A percentile compares a stretch with the other conserved stretches of the same genome.
Conservation (phyloP, 2,329 filamentous ascomycete genomes). For the Phialemoniopsis sp. region DNA sequence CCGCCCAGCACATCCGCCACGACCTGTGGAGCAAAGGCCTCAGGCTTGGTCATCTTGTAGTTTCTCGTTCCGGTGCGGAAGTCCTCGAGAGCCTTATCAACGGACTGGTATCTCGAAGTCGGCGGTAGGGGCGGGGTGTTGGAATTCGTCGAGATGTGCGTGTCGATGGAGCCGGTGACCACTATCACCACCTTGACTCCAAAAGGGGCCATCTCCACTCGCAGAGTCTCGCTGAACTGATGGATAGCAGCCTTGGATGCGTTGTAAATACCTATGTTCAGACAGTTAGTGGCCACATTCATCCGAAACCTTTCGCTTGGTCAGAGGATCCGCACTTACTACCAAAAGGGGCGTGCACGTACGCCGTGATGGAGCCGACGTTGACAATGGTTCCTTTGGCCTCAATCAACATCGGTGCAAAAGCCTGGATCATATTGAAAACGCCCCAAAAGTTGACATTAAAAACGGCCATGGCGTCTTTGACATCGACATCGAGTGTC, state of each 20-base stretch:
- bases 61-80: too few species aligned
- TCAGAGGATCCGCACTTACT: too few species aligned
- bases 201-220: constrained; percentile 2
- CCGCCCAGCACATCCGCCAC: too few species aligned
- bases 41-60: too few species aligned
- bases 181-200: not conserved
- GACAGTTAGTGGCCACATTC: too few species aligned
- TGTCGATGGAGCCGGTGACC: constrained; percentile 1
- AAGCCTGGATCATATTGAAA: constrained; percentile 29
- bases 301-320: too few species aligned
- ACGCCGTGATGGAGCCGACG: constrained; percentile 1
- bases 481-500: constrained; percentile 25
- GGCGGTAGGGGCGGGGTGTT: too few species aligned
- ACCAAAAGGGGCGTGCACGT: not conserved
- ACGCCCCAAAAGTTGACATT: constrained; percentile 37
- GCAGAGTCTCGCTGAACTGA: not conserved
- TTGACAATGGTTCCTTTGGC: constrained; percentile 19
- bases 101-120: too few species aligned
- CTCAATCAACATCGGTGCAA: constrained; percentile 20
- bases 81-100: too few species aligned
- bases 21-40: too few species aligned
- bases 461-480: constrained; percentile 27
- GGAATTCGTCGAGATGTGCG: too few species aligned
- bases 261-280: not conserved
- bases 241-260: constrained; percentile 1